Evolutionary conservation across 2,329 filamentous ascomycete species (phyloP).

Genomic region (Cladosporium cucumerinum): DNA sequence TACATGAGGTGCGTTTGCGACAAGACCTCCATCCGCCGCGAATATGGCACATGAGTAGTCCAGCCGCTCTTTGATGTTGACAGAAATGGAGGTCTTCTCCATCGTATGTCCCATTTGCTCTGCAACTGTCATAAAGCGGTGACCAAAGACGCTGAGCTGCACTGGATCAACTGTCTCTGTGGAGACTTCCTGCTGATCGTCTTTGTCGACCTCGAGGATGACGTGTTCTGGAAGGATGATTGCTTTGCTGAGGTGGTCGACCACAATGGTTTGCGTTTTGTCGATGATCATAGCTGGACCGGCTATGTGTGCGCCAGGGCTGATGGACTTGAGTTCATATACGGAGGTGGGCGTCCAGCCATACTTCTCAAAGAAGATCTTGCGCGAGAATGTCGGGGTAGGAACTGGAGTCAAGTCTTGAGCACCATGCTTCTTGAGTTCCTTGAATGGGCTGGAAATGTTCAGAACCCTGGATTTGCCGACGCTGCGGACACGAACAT

Average conservation of each 20-base stretch:
- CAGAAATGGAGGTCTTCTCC: constrained; percentile 55
- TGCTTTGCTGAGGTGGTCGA: constrained; percentile 38
- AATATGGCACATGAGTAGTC: constrained; percentile 47
- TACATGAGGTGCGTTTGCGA: constrained; percentile 43
- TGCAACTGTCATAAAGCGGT: constrained; percentile 58
- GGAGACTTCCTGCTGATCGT: constrained; percentile 34
- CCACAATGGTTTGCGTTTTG: constrained; percentile 47
- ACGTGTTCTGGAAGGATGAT: constrained; percentile 39
- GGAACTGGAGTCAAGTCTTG: constrained; percentile 62
- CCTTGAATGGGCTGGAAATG: constrained; percentile 66
- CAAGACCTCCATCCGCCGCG: constrained; percentile 41
- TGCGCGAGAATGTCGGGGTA: constrained; percentile 40
- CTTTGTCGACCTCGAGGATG: constrained; percentile 64
- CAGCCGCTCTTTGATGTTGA: constrained; percentile 45
- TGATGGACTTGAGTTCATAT: constrained; percentile 26
- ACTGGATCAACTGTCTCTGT: constrained; percentile 42
- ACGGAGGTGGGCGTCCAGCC: constrained; percentile 69
- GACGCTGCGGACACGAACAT: constrained; percentile 33
- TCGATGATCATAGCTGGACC: constrained; percentile 38
- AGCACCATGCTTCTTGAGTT: constrained; percentile 72
- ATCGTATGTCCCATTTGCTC: constrained; percentile 58
- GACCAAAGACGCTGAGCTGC: constrained; percentile 53
- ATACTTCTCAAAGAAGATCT: constrained; percentile 76
- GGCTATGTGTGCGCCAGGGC: constrained; percentile 22
- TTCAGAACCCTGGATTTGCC: constrained; percentile 19